Conservation (phyloP, 192 early-diverging fungal genomes). For the Rhizophagus clarus region DNA sequence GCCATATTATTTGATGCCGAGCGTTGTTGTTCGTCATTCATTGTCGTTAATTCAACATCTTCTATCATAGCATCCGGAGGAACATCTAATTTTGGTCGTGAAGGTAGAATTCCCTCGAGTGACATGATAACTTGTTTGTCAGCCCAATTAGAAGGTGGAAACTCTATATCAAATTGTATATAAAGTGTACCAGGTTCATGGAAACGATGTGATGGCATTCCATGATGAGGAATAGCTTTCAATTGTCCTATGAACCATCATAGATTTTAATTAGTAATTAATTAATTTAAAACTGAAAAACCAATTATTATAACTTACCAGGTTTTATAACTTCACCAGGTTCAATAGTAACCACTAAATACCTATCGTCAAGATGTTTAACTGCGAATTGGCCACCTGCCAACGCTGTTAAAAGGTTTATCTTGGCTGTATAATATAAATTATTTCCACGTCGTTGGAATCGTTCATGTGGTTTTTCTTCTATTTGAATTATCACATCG, state of each 20-base stretch:
- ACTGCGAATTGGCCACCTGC: constrained; percentile 94
- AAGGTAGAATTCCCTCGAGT: constrained; percentile 83
- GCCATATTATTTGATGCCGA: constrained; percentile 59
- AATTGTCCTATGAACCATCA: background rate
- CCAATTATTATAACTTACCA: constrained; percentile 48
- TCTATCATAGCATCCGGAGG: constrained; percentile 68
- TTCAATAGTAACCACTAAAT: constrained; percentile 84
- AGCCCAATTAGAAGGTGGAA: constrained; percentile 87
- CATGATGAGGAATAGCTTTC: constrained; percentile 55
- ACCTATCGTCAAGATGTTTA: constrained; percentile 90
- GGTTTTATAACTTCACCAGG: constrained; percentile 96
- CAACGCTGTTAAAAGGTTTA: constrained; percentile 93
- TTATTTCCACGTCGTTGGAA: constrained; percentile 95
- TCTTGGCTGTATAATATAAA: constrained; percentile 88
- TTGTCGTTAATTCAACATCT: constrained; percentile 78
- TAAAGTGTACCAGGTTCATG: constrained; percentile 91
- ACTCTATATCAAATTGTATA: constrained; percentile 90
- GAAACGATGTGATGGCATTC: constrained; percentile 93
- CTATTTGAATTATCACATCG: constrained; percentile 95
- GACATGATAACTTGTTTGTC: constrained; percentile 65
- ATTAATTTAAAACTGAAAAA: background rate
- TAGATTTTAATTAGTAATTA: background rate
- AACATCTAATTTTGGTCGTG: constrained; percentile 47
- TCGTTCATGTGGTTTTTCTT: constrained; percentile 91
- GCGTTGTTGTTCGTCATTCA: constrained; percentile 74